phyloP scores from a whole-genome alignment of 2,329 filamentous ascomycete genomes.

The Neophaeococcomyces mojaviensis region DNA sequence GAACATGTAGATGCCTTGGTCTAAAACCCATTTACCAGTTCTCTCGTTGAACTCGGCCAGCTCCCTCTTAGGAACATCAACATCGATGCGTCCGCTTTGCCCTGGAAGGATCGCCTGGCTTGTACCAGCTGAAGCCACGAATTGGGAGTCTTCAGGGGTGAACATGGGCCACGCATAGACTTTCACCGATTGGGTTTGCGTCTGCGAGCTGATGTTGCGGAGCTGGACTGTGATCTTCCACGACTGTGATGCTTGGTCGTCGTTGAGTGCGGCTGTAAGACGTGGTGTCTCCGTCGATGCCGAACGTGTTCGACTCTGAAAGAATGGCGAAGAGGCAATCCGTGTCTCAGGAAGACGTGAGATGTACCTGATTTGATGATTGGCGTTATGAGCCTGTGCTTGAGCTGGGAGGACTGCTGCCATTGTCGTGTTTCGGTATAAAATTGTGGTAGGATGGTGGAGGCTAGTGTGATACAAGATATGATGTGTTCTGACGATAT shows the following conservation, averaged over 20 bases:
- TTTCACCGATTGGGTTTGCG: background rate
- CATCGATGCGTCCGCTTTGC: background rate
- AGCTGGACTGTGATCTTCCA: constrained; percentile 1
- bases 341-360: background rate
- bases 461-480: too few relatives aligned
- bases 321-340: background rate
- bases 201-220: background rate
- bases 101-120: background rate
- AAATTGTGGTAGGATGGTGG: too few relatives aligned
- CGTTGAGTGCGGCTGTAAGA: background rate
- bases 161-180: constrained; percentile 7
- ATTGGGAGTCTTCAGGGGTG: background rate
- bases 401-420: background rate
- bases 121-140: background rate
- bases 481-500: background rate
- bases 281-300: background rate
- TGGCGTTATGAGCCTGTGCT: background rate
- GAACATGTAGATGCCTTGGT: constrained; percentile 6
- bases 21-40: background rate
- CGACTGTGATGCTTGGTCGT: background rate
- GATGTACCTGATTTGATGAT: constrained; percentile 2
- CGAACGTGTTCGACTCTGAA: background rate
- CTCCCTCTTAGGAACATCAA: constrained; percentile 1
- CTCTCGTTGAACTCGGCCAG: constrained; percentile 3
- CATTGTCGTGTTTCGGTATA: background rate